A percentile compares a stretch with the other conserved stretches of the same genome.
Evolutionary conservation across 75 land plant species (phyloP).

Genomic region (Azolla pinnata): DNA sequence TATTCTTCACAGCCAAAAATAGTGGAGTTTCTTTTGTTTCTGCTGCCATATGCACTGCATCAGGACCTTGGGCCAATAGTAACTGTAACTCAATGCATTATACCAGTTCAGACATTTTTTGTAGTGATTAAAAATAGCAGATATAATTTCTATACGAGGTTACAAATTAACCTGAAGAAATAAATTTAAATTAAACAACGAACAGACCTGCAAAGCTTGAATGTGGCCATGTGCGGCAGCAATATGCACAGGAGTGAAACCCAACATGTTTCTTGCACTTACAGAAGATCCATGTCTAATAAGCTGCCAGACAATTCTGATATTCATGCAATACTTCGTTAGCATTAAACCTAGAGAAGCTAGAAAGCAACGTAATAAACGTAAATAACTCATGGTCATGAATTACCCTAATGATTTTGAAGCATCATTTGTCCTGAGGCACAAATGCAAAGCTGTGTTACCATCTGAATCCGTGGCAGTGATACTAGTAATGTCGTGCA

Average conservation of each 20-base stretch:
- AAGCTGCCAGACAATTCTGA: conserved; percentile 29
- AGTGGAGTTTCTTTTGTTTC: conserved; percentile 57
- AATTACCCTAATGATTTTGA: too few species aligned
- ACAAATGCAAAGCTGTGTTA: conserved; percentile 59
- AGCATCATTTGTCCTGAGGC: conserved; percentile 14
- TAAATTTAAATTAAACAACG: too few species aligned
- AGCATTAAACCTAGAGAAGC: too few species aligned
- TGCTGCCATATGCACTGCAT: conserved; percentile 34
- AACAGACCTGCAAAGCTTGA: conserved; percentile 40
- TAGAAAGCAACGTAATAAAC: too few species aligned
- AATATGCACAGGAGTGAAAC: conserved; percentile 47
- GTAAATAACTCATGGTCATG: too few species aligned
- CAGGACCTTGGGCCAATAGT: conserved; percentile 37
- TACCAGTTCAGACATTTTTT: too few species aligned
- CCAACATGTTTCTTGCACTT: conserved; percentile 34
- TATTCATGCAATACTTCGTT: too few species aligned
- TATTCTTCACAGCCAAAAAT: conserved; percentile 54
- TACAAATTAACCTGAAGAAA: too few species aligned
- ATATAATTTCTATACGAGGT: too few species aligned
- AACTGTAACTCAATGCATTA: conserved; percentile 17
- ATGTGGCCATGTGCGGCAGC: conserved; percentile 57
- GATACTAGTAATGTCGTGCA: conserved; percentile 15
- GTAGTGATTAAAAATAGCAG: too few species aligned
- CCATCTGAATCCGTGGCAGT: conserved; percentile 48
- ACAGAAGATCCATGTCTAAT: conserved; percentile 40